phyloP scores from a whole-genome alignment of 768 basidiomycete species.

The Hebeloma cylindrosporum region DNA sequence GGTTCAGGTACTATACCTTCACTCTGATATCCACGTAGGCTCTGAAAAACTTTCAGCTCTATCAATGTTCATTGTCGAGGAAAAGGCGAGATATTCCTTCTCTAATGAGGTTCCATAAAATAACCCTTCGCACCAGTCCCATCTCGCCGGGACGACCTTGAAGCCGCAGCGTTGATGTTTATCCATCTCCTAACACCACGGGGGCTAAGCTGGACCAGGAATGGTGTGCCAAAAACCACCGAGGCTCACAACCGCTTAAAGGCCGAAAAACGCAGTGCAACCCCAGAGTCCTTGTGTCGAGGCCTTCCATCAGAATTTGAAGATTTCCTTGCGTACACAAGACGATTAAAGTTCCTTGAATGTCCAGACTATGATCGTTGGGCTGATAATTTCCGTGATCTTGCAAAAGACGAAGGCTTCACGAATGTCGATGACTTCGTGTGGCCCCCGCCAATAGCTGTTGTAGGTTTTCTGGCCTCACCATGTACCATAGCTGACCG shows the following conservation, averaged over 20 bases:
- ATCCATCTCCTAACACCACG: slow-evolving; percentile 78
- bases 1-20: slow-evolving; percentile 59
- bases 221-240: slow-evolving; percentile 74
- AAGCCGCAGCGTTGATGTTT: slow-evolving; percentile 75
- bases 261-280: slow-evolving; percentile 58
- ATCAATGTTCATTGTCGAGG: slow-evolving; percentile 77
- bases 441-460: slow-evolving; percentile 64
- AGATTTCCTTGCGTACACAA: slow-evolving; percentile 72
- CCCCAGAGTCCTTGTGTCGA: slow-evolving; percentile 65
- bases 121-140: slow-evolving; percentile 48
- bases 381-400: slow-evolving; percentile 61
- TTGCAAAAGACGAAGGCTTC: slow-evolving; percentile 63
- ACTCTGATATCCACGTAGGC: no score
- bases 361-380: slow-evolving; percentile 66
- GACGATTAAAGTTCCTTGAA: slow-evolving; percentile 67
- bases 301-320: slow-evolving; percentile 73
- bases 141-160: slow-evolving; percentile 76
- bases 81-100: slow-evolving; percentile 49
- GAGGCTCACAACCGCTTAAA: slow-evolving; percentile 63
- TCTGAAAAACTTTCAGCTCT: slow-evolving; percentile 44
- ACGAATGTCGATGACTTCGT: slow-evolving; percentile 59
- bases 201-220: slow-evolving; percentile 76
- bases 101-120: slow-evolving; percentile 4
- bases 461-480: slow-evolving; percentile 21
- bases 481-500: neutral